Evolutionary conservation across 306 rosid genomes (phyloP).

Genomic region (Neltuma alba): DNA sequence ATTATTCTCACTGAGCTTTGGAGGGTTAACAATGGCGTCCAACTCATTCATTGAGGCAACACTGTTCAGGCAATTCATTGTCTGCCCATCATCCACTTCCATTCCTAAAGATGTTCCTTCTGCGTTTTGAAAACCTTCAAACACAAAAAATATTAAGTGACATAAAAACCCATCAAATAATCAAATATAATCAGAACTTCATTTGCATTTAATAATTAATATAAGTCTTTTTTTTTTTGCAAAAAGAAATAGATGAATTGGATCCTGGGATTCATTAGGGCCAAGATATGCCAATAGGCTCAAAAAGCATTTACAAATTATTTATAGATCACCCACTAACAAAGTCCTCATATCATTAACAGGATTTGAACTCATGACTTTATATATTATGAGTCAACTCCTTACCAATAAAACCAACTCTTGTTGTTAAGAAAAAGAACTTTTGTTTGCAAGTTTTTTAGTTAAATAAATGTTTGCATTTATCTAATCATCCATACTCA

Average conservation of each 20-base stretch:
- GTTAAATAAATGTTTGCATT: too few species aligned
- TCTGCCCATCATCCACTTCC: neutral
- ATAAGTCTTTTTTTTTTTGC: too few species aligned
- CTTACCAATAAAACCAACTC: too few species aligned
- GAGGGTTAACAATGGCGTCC: constrained; percentile 4
- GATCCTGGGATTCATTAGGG: too few species aligned
- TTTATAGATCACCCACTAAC: too few species aligned
- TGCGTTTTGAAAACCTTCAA: neutral
- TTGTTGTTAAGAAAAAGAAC: too few species aligned
- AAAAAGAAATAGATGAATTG: too few species aligned
- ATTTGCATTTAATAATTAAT: neutral
- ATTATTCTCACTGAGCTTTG: neutral
- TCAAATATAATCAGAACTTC: neutral
- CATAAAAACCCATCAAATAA: neutral
- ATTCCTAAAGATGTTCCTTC: neutral
- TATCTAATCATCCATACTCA: neutral
- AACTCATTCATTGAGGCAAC: neutral
- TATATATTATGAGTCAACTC: too few species aligned
- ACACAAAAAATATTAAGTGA: neutral
- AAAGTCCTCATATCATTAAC: too few species aligned
- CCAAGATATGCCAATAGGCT: too few species aligned
- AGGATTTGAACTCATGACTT: too few species aligned
- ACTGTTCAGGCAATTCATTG: neutral
- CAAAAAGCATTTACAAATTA: too few species aligned
- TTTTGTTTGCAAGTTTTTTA: neutral